Conservation (phyloP, 1,139 yeast genomes). For the Taphrina wiesneri region DNA sequence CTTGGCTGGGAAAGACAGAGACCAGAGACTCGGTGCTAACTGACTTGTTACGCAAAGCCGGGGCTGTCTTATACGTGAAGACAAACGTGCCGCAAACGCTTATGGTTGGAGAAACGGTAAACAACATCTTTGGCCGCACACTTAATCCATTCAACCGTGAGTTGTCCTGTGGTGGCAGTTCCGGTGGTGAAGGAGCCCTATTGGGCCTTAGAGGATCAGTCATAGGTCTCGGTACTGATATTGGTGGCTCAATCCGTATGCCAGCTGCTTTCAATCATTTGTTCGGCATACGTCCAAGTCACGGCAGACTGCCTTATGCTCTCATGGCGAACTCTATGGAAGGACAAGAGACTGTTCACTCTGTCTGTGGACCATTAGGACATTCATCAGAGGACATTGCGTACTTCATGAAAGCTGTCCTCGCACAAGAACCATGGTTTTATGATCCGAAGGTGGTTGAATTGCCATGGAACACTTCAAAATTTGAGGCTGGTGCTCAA, state of each 20-base stretch:
- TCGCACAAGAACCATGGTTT: slow-evolving; percentile 58
- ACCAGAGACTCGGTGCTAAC: slow-evolving; percentile 46
- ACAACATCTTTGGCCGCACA: slow-evolving; percentile 49
- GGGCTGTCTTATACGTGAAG: slow-evolving; percentile 64
- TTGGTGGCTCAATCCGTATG: slow-evolving; percentile 61
- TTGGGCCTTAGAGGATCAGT: slow-evolving; percentile 52
- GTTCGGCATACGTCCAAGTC: slow-evolving; percentile 54
- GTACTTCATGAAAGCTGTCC: slow-evolving; percentile 55
- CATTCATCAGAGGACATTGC: slow-evolving; percentile 58
- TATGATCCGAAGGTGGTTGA: slow-evolving; percentile 54
- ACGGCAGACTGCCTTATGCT: slow-evolving; percentile 50
- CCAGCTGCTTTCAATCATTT: slow-evolving; percentile 58
- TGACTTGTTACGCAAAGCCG: slow-evolving; percentile 48
- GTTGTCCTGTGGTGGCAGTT: slow-evolving; percentile 55
- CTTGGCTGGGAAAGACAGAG: slow-evolving; percentile 42
- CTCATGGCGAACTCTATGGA: slow-evolving; percentile 44
- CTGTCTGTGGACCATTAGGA: slow-evolving; percentile 51
- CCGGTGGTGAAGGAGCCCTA: slow-evolving; percentile 61
- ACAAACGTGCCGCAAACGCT: slow-evolving; percentile 60
- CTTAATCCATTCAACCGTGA: slow-evolving; percentile 50
- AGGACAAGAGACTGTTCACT: slow-evolving; percentile 50
- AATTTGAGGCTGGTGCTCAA: slow-evolving; percentile 40
- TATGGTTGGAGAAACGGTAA: slow-evolving; percentile 48
- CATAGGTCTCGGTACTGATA: slow-evolving; percentile 59
- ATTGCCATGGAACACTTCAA: slow-evolving; percentile 54